Evolutionary conservation across 2,329 filamentous ascomycete genomes (phyloP), one percentile per base, ranked within the genome.

Genomic region (Apiospora rasikravindrae): DNA sequence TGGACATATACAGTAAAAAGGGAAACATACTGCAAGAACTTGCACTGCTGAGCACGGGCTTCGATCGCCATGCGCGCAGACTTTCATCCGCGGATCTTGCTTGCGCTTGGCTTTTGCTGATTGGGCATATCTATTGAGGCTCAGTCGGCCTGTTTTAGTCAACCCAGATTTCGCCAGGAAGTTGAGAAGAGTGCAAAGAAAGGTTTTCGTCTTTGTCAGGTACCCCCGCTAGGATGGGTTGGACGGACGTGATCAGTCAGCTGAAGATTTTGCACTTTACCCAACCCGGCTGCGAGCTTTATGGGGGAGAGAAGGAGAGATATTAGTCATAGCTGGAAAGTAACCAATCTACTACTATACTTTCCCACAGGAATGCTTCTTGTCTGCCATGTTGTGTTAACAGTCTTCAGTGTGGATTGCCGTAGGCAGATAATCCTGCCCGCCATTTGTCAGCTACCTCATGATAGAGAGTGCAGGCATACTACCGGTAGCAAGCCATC

Each of bases 41-140:
- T 33, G n/a, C 16, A 64, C 53, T 64, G 57, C 33, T n/a, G 19
- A 64, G 33, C 22, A 64, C 22, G 29, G 53, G 16, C 33, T 6
- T 37, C 33, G 33, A 10, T 11, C 7, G 53, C 53, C 53, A 61
- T 61, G 29, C 29, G 37, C 16, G 14, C 29, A 33, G 29, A 29
- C 29, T 37, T 37, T 61, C 53, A 19, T 37, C 53, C 26, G 8
- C n/a, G 29, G 24, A 61, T 2, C 57, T 64, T n/a, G 57, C 57
- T 64, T 24, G 57, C 53, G 53, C 57, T 40, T n/a, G 57, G 57
- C 57, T 64, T 64, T 64, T 40, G 57, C 57, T 64, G 33, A 64
- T 64, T n/a, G 57, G 57, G 57, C 6, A 64, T 40, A 11, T n/a
- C 57, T 64, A 40, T 13, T 22, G 57, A 37, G 57, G 40, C 57